Percentiles rank a stretch among this genome's conserved stretches.
phyloP scores from a whole-genome alignment of 202 grass and related monocot genomes.

The Dendrocalamus latiflorus region DNA sequence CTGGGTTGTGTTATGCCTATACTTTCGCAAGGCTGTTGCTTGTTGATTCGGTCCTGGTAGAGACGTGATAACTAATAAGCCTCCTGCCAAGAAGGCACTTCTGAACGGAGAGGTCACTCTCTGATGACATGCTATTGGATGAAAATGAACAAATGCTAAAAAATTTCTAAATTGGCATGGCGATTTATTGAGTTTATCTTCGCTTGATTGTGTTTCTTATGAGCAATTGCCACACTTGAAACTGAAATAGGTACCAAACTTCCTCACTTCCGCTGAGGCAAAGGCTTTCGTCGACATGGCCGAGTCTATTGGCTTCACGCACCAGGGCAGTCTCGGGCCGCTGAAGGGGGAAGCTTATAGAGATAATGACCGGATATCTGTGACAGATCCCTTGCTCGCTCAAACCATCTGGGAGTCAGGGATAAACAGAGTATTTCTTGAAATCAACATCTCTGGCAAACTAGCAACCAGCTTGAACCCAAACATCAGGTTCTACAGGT shows the following conservation, averaged over 20 bases:
- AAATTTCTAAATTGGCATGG: too few relatives aligned
- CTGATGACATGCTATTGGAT: too few relatives aligned
- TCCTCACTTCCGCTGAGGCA: slow-evolving; percentile 64
- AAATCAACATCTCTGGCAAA: slow-evolving; percentile 64
- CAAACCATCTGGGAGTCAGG: slow-evolving; percentile 79
- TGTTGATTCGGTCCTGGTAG: background rate
- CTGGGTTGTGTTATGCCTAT: background rate
- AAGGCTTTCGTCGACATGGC: slow-evolving; percentile 65
- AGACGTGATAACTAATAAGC: background rate
- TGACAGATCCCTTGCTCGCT: slow-evolving; percentile 67
- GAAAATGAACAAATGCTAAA: too few relatives aligned
- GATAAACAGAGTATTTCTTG: slow-evolving; percentile 61
- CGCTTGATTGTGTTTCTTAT: background rate
- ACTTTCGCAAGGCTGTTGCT: background rate
- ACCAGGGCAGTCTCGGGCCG: slow-evolving; percentile 86
- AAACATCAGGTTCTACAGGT: slow-evolving; percentile 97
- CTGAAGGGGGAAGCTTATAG: slow-evolving; percentile 78
- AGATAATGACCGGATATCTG: slow-evolving; percentile 89
- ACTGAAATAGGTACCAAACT: slow-evolving; percentile 54
- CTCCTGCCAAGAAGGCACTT: too few relatives aligned
- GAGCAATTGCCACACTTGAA: background rate
- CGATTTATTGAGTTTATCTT: background rate
- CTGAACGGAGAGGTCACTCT: too few relatives aligned
- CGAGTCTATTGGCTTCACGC: slow-evolving; percentile 64
- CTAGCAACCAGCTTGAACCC: slow-evolving; percentile 61